These are phyloP conservation scores for Solanum aculeatissimum DNA, from an alignment of 305 asterid species.

Conservation along the genomic window DNA sequence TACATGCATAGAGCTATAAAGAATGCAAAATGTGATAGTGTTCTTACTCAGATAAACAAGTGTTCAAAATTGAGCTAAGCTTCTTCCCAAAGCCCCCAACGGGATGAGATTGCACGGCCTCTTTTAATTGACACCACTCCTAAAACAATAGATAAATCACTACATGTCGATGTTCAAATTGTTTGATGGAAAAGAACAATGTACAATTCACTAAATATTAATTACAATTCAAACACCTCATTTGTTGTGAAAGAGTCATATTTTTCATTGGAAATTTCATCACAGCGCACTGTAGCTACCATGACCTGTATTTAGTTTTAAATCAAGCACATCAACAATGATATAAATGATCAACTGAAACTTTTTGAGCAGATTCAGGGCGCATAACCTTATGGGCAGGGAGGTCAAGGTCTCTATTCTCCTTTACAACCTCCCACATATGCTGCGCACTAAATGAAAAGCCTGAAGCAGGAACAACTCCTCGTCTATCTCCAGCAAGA, in stretches of 20 bases:
- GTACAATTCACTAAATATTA: neutral
- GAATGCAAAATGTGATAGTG: neutral
- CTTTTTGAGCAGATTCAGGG: slow-evolving; percentile 1
- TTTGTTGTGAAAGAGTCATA: slow-evolving; percentile 49
- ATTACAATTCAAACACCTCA: slow-evolving; percentile 31
- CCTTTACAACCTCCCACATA: slow-evolving; percentile 82
- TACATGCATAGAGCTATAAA: neutral
- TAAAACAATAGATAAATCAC: slow-evolving; percentile 4
- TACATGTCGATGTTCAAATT: neutral
- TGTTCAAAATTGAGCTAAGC: slow-evolving; percentile 50
- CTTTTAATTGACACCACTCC: slow-evolving; percentile 77
- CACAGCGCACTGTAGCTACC: slow-evolving; percentile 95
- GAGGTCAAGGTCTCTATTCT: slow-evolving; percentile 84
- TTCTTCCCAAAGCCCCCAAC: slow-evolving; percentile 72
- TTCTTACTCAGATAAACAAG: slow-evolving; percentile 57
- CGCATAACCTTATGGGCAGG: slow-evolving; percentile 79
- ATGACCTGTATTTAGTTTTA: slow-evolving; percentile 45
- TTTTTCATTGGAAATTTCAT: slow-evolving; percentile 76
- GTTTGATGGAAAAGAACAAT: neutral
- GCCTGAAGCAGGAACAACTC: slow-evolving; percentile 89
- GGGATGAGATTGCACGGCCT: slow-evolving; percentile 44
- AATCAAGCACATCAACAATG: slow-evolving; percentile 1
- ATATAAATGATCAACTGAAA: slow-evolving; percentile 5
- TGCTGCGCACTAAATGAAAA: slow-evolving; percentile 74
- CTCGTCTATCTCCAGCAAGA: slow-evolving; percentile 90